Conservation (phyloP, 2,329 filamentous ascomycete species). For the Akanthomyces dipterigenus region DNA sequence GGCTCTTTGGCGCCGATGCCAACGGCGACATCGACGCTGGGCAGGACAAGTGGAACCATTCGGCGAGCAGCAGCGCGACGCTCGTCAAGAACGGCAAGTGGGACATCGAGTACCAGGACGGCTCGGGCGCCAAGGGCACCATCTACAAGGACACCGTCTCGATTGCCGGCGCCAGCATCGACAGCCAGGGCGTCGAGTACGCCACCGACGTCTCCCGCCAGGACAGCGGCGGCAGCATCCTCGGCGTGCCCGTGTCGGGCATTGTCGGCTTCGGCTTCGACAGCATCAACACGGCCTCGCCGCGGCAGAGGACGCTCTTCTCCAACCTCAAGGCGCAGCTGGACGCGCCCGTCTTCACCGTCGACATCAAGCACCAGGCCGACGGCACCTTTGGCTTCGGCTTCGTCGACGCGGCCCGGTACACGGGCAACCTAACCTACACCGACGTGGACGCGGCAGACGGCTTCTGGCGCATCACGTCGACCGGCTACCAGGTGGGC, state of each 20-base stretch:
- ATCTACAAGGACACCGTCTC: constrained; percentile 38
- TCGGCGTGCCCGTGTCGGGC: constrained; percentile 24
- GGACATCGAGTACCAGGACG: constrained; percentile 38
- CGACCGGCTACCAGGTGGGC: constrained; percentile 19
- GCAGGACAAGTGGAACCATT: constrained; percentile 33
- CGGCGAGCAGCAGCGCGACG: constrained; percentile 31
- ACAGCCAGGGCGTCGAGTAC: constrained; percentile 36
- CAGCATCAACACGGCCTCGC: constrained; percentile 34
- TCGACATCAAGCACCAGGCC: constrained; percentile 52
- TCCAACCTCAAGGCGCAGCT: constrained; percentile 23
- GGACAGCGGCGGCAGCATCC: constrained; percentile 37
- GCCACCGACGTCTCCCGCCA: constrained; percentile 33
- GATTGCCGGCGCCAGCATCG: constrained; percentile 35
- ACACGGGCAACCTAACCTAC: constrained; percentile 55
- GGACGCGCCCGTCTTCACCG: constrained; percentile 53
- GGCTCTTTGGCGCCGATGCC: constrained; percentile 29
- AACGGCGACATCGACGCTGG: constrained; percentile 19
- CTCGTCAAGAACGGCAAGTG: constrained; percentile 30
- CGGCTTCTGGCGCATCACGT: constrained; percentile 53
- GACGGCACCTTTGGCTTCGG: constrained; percentile 70
- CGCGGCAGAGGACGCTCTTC: constrained; percentile 38
- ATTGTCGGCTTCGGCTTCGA: constrained; percentile 32
- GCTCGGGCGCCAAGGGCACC: constrained; percentile 34
- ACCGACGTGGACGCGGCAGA: constrained; percentile 52
- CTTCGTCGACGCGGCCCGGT: constrained; percentile 56